Evolutionary conservation across 768 basidiomycete genomes (phyloP).

Genomic region (Gymnopilus dilepis): DNA sequence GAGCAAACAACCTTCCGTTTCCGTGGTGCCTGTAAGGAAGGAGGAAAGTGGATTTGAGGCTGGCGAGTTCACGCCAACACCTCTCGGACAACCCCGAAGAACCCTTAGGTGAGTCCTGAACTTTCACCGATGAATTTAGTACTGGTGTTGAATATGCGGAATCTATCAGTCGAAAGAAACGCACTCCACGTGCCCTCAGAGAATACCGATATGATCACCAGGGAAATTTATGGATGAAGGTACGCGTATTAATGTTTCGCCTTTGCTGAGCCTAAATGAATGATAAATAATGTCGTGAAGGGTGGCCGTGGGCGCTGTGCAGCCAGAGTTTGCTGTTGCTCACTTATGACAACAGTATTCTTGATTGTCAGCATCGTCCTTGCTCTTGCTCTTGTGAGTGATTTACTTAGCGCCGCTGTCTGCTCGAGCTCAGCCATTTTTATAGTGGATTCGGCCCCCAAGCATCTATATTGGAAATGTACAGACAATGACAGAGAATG

Average conservation of each 20-base stretch:
- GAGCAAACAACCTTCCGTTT: constrained; percentile 21
- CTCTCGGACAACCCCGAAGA: constrained; percentile 17
- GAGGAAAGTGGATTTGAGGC: constrained; percentile 46
- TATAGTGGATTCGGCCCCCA: constrained; percentile 81
- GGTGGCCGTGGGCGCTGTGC: constrained; percentile 65
- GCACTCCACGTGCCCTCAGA: constrained; percentile 49
- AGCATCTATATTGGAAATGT: constrained; percentile 62
- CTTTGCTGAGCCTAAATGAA: neutral
- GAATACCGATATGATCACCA: constrained; percentile 61
- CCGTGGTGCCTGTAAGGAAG: constrained; percentile 27
- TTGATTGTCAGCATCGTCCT: constrained; percentile 70
- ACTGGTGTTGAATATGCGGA: too few species aligned
- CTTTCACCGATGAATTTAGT: too few species aligned
- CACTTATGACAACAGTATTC: constrained; percentile 67
- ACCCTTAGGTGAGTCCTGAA: constrained; percentile 28
- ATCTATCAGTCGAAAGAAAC: constrained; percentile 24
- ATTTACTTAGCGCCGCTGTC: neutral
- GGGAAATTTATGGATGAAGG: constrained; percentile 74
- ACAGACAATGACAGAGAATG: constrained; percentile 39
- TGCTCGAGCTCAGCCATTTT: constrained; percentile 2
- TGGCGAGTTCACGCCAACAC: constrained; percentile 45
- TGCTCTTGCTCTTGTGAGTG: constrained; percentile 67
- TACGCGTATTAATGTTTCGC: constrained; percentile 25
- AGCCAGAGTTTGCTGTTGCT: constrained; percentile 79
- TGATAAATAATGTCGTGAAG: constrained; percentile 35